Evolutionary conservation across 495 filamentous ascomycete species (phyloP), one percentile per base, ranked within the genome.

Genomic region (Trichoderma parareesei): DNA sequence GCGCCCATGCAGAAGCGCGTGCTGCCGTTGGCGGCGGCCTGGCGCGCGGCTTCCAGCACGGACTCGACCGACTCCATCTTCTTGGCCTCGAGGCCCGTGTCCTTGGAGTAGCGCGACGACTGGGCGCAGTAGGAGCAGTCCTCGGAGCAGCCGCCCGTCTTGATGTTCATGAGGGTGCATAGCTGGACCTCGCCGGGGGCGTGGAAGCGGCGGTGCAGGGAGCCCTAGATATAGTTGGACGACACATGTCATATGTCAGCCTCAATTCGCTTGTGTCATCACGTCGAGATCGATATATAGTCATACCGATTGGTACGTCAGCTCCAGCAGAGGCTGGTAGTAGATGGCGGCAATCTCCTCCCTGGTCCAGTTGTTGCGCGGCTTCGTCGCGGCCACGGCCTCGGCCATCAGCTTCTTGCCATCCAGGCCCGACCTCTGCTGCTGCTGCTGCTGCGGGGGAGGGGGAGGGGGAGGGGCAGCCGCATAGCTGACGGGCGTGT

Each of bases 91-190:
- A 93, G 79, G 10, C 90, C 90, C 4, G 90, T 93, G 38, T 90
- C 90, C 18, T 89, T 90, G 59, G 84, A 73, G 79, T 95, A 87
- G 49, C 88, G 87, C 18, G 87, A 90, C 9, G 90, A 92, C 73
- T 95, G 91, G 8, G 91, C 90, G 74, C 91, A 95, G 81, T 93
- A 95, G 38, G 86, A 88, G 72, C 91, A 95, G 77, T 95, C 91
- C 73, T 93, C 91, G 71, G 82, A 87, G 74, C 91, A 95, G 37
- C 91, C 91, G 60, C 91, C 91, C n/a, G 90, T 93, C 69, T 94
- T 95, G 81, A 95, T 95, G 81, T 92, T 93, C 88, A 93, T 92
- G 63, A 95, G 79, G 2, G 91, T 95, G 79, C 91, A 93, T 78
- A 93, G 88, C 72, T 95, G 91, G 71, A 95, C 87, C 6, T 87